Conservation (phyloP, 2,329 filamentous ascomycete species). For the Pseudovirgaria hyperparasitica region DNA sequence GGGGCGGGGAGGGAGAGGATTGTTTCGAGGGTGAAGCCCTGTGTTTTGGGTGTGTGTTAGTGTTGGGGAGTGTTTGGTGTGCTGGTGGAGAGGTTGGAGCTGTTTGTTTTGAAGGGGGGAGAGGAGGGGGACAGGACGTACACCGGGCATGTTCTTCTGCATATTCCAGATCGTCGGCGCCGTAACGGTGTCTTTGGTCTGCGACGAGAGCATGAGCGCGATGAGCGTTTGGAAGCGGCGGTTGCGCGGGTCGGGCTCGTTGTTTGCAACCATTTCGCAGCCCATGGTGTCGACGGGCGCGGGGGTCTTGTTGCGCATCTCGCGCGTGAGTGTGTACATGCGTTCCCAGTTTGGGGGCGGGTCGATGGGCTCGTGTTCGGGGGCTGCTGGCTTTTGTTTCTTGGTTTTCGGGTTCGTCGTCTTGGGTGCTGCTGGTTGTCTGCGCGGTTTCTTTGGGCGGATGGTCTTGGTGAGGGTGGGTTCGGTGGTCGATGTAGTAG, state of each 20-base stretch:
- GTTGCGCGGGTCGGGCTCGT: conserved; percentile 36
- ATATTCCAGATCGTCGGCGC: conserved; percentile 70
- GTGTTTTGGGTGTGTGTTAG: too few relatives aligned
- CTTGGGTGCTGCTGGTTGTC: conserved; percentile 21
- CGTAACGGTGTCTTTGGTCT: conserved; percentile 88
- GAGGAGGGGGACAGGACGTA: conserved; percentile 11
- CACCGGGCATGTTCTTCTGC: conserved; percentile 56
- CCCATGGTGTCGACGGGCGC: conserved; percentile 98
- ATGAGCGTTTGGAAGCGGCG: conserved; percentile 77
- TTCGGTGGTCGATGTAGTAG: conserved; percentile 10
- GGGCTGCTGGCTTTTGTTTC: conserved; percentile 17
- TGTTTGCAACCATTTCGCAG: conserved; percentile 63
- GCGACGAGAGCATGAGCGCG: conserved; percentile 78
- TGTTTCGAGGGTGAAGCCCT: conserved; percentile 58
- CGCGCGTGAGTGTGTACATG: conserved; percentile 63
- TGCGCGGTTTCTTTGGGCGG: conserved; percentile 23
- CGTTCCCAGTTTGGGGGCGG: conserved; percentile 73
- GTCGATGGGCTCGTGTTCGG: conserved; percentile 31
- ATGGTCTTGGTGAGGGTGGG: conserved; percentile 13
- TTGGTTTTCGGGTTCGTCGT: conserved; percentile 16
- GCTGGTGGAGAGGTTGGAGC: too few relatives aligned
- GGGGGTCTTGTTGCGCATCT: conserved; percentile 59
- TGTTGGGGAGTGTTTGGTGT: too few relatives aligned
- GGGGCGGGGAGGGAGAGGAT: conserved; percentile 59
- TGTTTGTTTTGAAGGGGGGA: too few relatives aligned